Base-by-base conservation (phyloP, 2,329 filamentous ascomycete species). In the Endoconidiophora laricicola region DNA sequence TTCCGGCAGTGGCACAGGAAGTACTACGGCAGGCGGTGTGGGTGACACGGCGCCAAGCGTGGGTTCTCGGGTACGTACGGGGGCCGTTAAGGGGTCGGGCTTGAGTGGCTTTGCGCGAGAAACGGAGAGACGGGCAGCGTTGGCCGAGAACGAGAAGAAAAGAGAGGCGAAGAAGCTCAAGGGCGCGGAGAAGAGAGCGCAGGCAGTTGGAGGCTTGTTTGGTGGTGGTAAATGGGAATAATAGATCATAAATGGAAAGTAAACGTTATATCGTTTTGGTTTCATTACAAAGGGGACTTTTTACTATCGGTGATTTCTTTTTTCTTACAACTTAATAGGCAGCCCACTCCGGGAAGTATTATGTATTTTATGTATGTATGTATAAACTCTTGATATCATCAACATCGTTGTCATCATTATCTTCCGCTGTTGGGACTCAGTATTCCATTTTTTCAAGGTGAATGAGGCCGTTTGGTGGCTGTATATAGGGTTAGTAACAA, bases 391-490 rank as follows among this genome's bases (percentile, higher is more conserved):
- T 33, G 26, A 33, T 33, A 33, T 33, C 7, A 33, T 33, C 26
- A 33, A 9, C 26, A 33, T 33, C 18, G 33, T 20, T 14, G 23
- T 20, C 29, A 12, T 24, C 24, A 24, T 12, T 36, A 36, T 41
- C 36, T 37, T 22, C 43, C 39, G 42, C 22, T n/a, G 22, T 26
- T 44, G 26, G 23, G 7, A 44, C 24, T 33, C 29, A 41, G 12
- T 39, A 33, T 23, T 70, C 66, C 61, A 70, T 65, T 54, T 68
- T 71, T 58, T 79, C 74, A 3, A 82, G 65, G 57, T 81, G 76
- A 50, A 81, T 75, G 46, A 81, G 61, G 2, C 78, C 78, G 57
- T 81, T 80, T 1, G 74, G 70, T 23, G 78, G 76, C 78, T 81
- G 58, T 29, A 16, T 38, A 36, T 44, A 45, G 26, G 40, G 48